Percentiles rank a stretch among this genome's conserved stretches.
These are phyloP conservation scores for Volvariella volvacea DNA, from an alignment of 1,284 basidiomycete genomes.

Conservation along the genomic window DNA sequence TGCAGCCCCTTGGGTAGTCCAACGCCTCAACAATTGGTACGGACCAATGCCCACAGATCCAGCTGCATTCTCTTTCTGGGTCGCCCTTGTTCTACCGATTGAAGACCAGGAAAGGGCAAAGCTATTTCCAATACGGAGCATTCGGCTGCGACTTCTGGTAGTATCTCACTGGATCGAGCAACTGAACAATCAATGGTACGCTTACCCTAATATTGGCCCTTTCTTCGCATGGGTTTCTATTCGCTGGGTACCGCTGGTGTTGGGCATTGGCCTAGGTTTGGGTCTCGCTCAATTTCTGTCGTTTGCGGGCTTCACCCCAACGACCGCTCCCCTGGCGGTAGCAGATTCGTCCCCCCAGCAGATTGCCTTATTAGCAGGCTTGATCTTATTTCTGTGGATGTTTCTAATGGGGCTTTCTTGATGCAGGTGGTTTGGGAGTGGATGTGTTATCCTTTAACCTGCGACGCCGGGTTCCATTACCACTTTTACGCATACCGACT, in stretches of 20 bases:
- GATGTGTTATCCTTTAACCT: conserved; percentile 32
- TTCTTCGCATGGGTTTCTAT: background rate
- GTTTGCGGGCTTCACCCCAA: conserved; percentile 5
- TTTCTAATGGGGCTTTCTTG: conserved; percentile 20
- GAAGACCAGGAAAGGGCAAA: conserved; percentile 92
- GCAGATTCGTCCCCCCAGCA: background rate
- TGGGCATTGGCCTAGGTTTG: conserved; percentile 16
- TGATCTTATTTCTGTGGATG: conserved; percentile 18
- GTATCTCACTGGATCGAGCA: conserved; percentile 91
- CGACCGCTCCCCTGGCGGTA: background rate
- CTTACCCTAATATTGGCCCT: conserved; percentile 8
- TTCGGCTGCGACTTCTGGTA: conserved; percentile 72
- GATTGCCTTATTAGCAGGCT: conserved; percentile 3
- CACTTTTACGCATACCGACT: too few species aligned
- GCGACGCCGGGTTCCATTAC: too few species aligned
- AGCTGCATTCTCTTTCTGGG: conserved; percentile 81
- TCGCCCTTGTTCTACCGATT: conserved; percentile 89
- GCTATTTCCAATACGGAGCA: conserved; percentile 83
- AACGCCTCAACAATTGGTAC: conserved; percentile 73
- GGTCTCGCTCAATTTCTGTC: conserved; percentile 11
- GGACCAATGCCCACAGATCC: conserved; percentile 70
- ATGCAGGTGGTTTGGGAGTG: conserved; percentile 41
- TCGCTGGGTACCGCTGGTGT: conserved; percentile 10
- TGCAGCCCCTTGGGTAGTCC: conserved; percentile 87
- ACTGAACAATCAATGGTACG: conserved; percentile 40